Conservation (phyloP, 192 early-diverging fungal species). For the Entrophospora sp. region DNA sequence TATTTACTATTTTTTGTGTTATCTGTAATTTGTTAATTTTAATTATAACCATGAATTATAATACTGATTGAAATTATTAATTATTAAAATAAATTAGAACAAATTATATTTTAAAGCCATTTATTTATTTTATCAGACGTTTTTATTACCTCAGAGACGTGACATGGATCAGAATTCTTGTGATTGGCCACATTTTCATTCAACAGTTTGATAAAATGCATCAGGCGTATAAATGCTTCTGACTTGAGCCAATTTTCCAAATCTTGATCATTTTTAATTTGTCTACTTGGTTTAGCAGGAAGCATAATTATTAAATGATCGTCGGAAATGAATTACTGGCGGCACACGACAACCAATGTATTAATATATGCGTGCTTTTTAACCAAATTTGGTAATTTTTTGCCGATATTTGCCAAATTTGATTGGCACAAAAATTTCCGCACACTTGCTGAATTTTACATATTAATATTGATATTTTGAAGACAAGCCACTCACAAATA, state of each 20-base stretch:
- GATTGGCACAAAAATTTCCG: no score
- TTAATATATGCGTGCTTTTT: no score
- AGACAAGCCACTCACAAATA: no score
- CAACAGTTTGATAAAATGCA: slow-evolving; percentile 63
- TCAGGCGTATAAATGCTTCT: slow-evolving; percentile 58
- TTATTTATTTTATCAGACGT: not conserved
- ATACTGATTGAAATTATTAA: slow-evolving; percentile 10
- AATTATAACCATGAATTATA: no score
- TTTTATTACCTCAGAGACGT: slow-evolving; percentile 44
- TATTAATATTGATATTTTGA: no score
- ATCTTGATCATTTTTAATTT: slow-evolving; percentile 14
- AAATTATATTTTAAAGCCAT: not conserved
- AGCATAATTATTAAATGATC: no score
- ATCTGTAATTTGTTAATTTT: slow-evolving; percentile 22
- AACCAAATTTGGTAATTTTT: no score
- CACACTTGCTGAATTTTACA: no score
- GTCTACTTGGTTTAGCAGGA: slow-evolving; percentile 11
- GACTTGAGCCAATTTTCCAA: slow-evolving; percentile 6
- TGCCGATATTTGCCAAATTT: no score
- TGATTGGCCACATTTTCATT: slow-evolving; percentile 64
- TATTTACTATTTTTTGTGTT: slow-evolving; percentile 37
- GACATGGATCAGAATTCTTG: slow-evolving; percentile 45
- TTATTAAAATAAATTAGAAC: not conserved
- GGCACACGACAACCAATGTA: no score
- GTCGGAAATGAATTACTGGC: no score